Base-by-base conservation (phyloP, 345 rosid genomes). In the Conringia planisiliqua region DNA sequence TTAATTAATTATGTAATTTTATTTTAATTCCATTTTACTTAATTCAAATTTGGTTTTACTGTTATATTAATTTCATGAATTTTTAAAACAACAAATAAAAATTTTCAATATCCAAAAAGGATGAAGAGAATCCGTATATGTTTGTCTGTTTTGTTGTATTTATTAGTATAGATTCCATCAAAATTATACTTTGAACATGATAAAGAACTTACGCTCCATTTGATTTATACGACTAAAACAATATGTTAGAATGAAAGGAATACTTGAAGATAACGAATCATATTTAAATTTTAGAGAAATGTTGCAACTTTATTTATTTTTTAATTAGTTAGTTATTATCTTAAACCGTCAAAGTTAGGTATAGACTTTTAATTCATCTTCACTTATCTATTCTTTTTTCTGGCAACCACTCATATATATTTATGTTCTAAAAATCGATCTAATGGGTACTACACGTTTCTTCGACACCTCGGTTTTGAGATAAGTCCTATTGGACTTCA, bases 281-380 rank as follows among this genome's bases (percentile, higher is more conserved):
- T 32, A 46, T 36, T 35, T 29, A 36, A 66, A 57, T 66, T 43
- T 26, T 35, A 43, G 30, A 44, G 60, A 47, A 66, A 58, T 56
- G 51, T 38, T 36, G 57, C 72, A 47, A 74, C 10, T 57, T 64
- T 65, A 7, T 4, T 46, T 40, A 9, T 47, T 51, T 11, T 62
- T 11, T 9, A 44, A 30, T 46, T 32, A 11, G 52, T 76, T 62
- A 70, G 66, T 76, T 70, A 76, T 70, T 36, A 62, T 76, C 66
- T 63, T 55, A 46, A 63, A 76, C 80, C 71, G 75, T 76, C 80
- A 70, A 62, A 70, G 75, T 76, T 76, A 76, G 80, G 71, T 70
- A 35, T 44, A 62, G 7, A 44, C 36, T 55, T 76, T 54, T 44
- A 20, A 43, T 54, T 44, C 43, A 44, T 76, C 51, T 51, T 76